Evolutionary conservation across 768 basidiomycete species (phyloP).

Genomic region (Suillus placidus): DNA sequence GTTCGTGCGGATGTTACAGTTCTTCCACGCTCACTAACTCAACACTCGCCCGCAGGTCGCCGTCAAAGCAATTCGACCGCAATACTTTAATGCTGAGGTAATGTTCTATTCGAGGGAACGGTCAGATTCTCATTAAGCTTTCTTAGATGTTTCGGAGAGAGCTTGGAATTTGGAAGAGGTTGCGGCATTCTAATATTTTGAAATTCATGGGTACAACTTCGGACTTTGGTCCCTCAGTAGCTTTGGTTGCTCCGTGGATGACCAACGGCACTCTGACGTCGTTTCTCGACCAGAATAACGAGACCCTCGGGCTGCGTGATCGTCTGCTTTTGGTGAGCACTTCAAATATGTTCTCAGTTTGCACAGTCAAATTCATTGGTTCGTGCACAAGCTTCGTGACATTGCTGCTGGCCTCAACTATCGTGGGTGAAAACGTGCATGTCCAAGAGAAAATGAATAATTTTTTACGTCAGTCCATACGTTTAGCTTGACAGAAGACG

Average conservation of each 20-base stretch:
- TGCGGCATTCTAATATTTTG: not conserved
- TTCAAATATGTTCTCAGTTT: not conserved
- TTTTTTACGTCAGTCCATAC: not conserved
- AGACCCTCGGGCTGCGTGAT: not conserved
- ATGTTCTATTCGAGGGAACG: not conserved
- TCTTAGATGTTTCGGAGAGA: not conserved
- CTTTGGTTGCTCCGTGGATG: not conserved
- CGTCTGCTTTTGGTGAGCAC: not conserved
- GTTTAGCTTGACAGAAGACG: not conserved
- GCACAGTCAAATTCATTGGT: not conserved
- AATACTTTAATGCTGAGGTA: not conserved
- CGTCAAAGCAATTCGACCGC: not conserved
- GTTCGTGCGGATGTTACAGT: not conserved
- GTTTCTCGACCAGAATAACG: not conserved
- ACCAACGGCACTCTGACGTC: not conserved
- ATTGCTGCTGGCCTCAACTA: not conserved
- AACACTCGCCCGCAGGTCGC: not conserved
- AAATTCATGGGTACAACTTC: not conserved
- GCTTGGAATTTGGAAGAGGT: not conserved
- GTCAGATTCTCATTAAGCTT: not conserved
- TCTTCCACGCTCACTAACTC: not conserved
- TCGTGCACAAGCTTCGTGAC: not conserved
- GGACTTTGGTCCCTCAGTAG: not conserved
- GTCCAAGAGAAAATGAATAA: not conserved
- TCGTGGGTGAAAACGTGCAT: not conserved